phyloP scores from a whole-genome alignment of 192 early-diverging fungal species.

The Coemansia sp. region DNA sequence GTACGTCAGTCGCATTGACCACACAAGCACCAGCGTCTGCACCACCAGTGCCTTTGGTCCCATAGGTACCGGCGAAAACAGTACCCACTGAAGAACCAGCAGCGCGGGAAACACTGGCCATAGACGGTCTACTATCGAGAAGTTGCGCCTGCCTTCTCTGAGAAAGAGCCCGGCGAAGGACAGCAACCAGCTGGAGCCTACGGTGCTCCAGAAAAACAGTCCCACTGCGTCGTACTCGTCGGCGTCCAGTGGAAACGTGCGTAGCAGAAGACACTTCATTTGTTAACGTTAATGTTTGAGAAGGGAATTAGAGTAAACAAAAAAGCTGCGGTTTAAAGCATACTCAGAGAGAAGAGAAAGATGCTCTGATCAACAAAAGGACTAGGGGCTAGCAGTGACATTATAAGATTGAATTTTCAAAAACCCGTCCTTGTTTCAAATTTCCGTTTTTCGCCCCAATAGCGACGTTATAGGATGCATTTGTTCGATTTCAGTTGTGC shows the following conservation, averaged over 20 bases:
- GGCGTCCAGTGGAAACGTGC: not conserved
- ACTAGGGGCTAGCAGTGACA: too few relatives aligned
- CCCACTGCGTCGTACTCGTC: slow-evolving; percentile 6
- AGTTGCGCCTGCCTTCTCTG: slow-evolving; percentile 28
- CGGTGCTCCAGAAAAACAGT: slow-evolving; percentile 27
- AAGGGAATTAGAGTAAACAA: not conserved
- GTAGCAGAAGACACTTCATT: not conserved
- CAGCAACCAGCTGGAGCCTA: slow-evolving; percentile 14
- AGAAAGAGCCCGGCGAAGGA: slow-evolving; percentile 17
- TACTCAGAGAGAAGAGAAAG: too few relatives aligned
- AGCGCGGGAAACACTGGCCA: slow-evolving; percentile 74
- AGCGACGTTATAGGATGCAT: too few relatives aligned
- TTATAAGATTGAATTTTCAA: too few relatives aligned
- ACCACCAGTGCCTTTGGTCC: slow-evolving; percentile 48
- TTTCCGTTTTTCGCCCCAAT: too few relatives aligned
- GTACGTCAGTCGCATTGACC: slow-evolving; percentile 74
- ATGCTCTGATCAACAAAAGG: too few relatives aligned
- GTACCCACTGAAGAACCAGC: slow-evolving; percentile 58
- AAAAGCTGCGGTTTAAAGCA: too few relatives aligned
- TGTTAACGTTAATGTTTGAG: not conserved
- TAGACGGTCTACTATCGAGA: slow-evolving; percentile 66
- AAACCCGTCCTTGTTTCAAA: too few relatives aligned
- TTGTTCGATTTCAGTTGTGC: too few relatives aligned
- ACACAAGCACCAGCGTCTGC: slow-evolving; percentile 57
- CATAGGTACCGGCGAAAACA: not conserved